phyloP scores from a whole-genome alignment of 495 filamentous ascomycete genomes.

The Hypoxylon lenormandii region DNA sequence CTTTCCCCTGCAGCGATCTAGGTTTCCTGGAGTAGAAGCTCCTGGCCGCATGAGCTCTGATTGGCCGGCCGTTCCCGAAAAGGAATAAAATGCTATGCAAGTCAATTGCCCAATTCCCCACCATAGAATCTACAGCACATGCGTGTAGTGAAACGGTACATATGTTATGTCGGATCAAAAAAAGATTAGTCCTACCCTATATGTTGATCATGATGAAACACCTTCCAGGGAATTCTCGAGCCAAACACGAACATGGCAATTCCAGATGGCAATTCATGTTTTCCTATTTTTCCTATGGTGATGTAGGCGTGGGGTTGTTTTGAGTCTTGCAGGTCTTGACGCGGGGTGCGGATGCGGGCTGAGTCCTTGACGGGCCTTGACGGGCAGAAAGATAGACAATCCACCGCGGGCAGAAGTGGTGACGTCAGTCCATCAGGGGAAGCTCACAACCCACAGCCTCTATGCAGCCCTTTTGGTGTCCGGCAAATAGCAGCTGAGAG shows the following conservation, averaged over 20 bases:
- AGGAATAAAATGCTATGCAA: constrained; percentile 33
- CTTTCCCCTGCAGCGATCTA: constrained; percentile 38
- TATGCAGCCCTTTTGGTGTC: constrained; percentile 11
- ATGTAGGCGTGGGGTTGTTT: constrained; percentile 8
- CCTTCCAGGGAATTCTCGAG: neutral
- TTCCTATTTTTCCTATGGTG: neutral
- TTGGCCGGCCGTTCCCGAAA: constrained; percentile 40
- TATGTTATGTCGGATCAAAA: constrained; percentile 15
- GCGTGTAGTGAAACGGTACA: constrained; percentile 4
- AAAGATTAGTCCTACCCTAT: neutral
- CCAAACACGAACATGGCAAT: constrained; percentile 8
- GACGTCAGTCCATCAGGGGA: constrained; percentile 40
- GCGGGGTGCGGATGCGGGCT: too few relatives aligned
- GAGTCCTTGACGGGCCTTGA: neutral
- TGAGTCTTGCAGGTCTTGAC: too few relatives aligned
- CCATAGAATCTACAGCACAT: constrained; percentile 24
- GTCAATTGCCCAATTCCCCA: constrained; percentile 26
- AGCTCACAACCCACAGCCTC: constrained; percentile 11
- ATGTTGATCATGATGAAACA: constrained; percentile 41
- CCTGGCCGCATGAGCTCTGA: constrained; percentile 5
- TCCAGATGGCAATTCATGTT: constrained; percentile 37
- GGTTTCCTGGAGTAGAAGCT: constrained; percentile 28
- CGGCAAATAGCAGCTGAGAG: constrained; percentile 3
- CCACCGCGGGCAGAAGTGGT: constrained; percentile 16
- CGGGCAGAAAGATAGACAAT: too few relatives aligned